Evolutionary conservation across 352 stramenopile species (phyloP), one percentile per base, ranked within the genome.

Genomic region (Thraustochytrium sp.): DNA sequence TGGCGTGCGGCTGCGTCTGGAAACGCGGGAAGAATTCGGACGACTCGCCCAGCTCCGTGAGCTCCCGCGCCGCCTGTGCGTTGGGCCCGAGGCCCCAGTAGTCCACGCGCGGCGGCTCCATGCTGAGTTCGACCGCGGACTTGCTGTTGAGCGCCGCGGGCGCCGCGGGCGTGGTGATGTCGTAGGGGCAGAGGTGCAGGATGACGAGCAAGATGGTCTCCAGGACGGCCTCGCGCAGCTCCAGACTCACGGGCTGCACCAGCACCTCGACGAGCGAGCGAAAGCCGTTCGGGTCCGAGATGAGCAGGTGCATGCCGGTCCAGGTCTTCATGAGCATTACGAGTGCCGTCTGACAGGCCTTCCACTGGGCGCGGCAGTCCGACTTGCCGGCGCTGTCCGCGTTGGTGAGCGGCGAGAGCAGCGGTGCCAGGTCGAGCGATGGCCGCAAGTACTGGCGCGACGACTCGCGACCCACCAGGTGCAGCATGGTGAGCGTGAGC

Each of bases 291-390:
- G 91, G 92, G 77, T 96, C 94, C 21, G 91, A 94, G 18, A 90
- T 94, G 18, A 96, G 82, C 31, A 94, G 88, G 13, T 31, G 48
- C 0, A 65, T 29, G 82, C 91, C 89, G 59, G 92, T 95, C 92
- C 92, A 96, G 23, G 92, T 94, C 0, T 91, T 91, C 91, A 96
- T 94, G 90, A 96, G 93, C 9, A 90, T 93, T 40, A 96, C 91
- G 38, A 96, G 92, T 18, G 92, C 91, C 46, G 94, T 95, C 2
- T 92, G 90, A 88, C 91, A 95, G 23, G 92, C 91, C 87, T 93
- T 95, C 92, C 92, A 95, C 1, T 91, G 90, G 82, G 94, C 91
- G 11, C 92, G 90, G 40, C 92, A 84, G 68, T 96, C 91, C 37
- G 94, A 94, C 0, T 91, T 91, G 0, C 90, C 91, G 21, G 91